Base-by-base conservation (phyloP, 2,329 filamentous ascomycete genomes). In the Monosporascus sp. region DNA sequence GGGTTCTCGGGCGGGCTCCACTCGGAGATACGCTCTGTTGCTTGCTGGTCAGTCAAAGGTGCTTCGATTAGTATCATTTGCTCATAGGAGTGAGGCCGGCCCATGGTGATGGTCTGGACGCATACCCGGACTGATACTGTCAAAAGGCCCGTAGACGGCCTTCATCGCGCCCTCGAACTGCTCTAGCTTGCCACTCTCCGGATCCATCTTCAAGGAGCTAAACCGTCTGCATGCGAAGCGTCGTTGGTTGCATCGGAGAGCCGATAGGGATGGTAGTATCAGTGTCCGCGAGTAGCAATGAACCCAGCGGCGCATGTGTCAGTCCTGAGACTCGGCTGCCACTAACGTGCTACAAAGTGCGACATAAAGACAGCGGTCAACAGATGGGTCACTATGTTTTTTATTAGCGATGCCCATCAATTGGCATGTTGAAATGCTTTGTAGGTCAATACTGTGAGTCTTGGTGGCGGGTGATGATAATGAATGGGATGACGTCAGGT, bases 1-100 rank as follows among this genome's bases (percentile, higher is more conserved):
- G 72, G 72, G n/a, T 62, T 56, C 1, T 61, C 53, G 0, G 80
- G 79, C 2, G 78, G 78, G 1, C 53, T 71, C 81, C 80, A 84
- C 5, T 50, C 51, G 7, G 48, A 49, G 6, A 64, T 62, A 14
- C 65, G 40, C 19, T 43, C 40, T 43, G 19, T 43, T 43, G 5
- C 5, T 34, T 34, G 9, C 24, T 14, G 17, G 17, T 43, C 40
- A 20, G 19, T 19, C 22, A 14, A 20, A 17, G 17, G 22, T 24
- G 9, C n/a, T 24, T 20, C 11, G 19, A 3, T 19, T 2, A 19
- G 22, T 19, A 20, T 20, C 40, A 20, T 43, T 19, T 6, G 11
- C 17, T 43, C 16, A 19, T 43, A 43, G 17, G 19, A 40, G 3
- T 7, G 9, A n/a, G 16, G 7, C 17, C 6, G 37, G 37, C 7